A percentile compares a stretch with the other conserved stretches of the same genome.
Conservation (phyloP, 257 asterid genomes). For the Ajuga chamaepitys region DNA sequence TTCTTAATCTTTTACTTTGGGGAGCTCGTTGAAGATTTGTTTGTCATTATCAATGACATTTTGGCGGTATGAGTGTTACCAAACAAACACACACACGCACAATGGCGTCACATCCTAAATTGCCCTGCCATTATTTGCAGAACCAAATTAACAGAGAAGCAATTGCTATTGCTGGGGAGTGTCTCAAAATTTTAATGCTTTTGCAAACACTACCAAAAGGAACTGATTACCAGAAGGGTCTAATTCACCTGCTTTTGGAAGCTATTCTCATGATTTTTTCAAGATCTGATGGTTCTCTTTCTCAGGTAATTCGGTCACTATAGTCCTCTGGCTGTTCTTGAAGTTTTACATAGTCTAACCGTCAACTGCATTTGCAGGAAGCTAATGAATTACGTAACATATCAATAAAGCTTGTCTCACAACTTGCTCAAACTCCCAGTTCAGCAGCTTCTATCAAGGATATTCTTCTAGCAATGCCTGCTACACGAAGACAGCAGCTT, state of each 20-base stretch:
- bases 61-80: constrained; percentile 39
- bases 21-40: constrained; percentile 66
- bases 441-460: constrained; percentile 70
- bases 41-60: constrained; percentile 36
- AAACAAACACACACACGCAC: background rate
- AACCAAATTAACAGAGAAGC: constrained; percentile 57
- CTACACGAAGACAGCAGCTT: constrained; percentile 65
- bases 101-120: constrained; percentile 15
- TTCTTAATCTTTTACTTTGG: constrained; percentile 69
- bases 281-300: constrained; percentile 36
- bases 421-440: constrained; percentile 80
- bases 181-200: constrained; percentile 73
- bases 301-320: constrained; percentile 47
- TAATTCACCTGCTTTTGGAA: constrained; percentile 71
- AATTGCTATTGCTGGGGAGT: constrained; percentile 73
- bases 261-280: constrained; percentile 65
- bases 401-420: constrained; percentile 71
- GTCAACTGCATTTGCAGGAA: constrained; percentile 45
- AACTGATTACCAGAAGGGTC: constrained; percentile 52
- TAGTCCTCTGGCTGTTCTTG: constrained; percentile 7
- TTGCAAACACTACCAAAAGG: constrained; percentile 60
- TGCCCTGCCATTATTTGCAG: constrained; percentile 41
- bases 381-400: constrained; percentile 48
- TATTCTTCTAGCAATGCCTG: constrained; percentile 73
- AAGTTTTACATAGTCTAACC: constrained; percentile 14